Conservation (phyloP, 257 asterid genomes). For the Nicotiana tomentosiformis region DNA sequence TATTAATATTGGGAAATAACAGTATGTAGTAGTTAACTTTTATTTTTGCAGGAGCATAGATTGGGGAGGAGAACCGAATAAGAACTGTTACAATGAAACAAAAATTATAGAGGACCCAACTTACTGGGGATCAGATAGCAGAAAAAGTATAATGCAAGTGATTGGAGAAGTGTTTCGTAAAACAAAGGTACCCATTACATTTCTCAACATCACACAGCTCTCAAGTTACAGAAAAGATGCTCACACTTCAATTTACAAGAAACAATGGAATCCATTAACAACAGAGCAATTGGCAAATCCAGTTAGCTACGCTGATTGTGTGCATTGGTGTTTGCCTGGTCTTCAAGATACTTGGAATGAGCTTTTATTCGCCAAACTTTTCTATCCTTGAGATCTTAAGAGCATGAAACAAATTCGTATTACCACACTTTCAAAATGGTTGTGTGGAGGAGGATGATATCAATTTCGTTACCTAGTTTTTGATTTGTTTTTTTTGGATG, state of each 20-base stretch:
- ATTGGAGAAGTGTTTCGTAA: constrained; percentile 33
- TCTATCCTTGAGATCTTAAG: constrained; percentile 33
- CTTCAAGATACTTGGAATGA: constrained; percentile 81
- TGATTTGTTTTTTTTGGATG: too few species aligned
- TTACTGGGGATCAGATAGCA: constrained; percentile 38
- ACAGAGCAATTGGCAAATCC: constrained; percentile 44
- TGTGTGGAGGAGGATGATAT: not conserved
- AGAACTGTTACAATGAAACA: constrained; percentile 69
- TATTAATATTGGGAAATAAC: not conserved
- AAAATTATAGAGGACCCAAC: constrained; percentile 33
- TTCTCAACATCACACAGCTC: constrained; percentile 62
- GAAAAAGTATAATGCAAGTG: constrained; percentile 36
- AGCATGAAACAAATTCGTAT: not conserved
- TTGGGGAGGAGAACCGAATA: constrained; percentile 57
- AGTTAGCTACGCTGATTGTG: constrained; percentile 61
- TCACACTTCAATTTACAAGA: constrained; percentile 65
- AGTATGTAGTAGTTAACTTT: not conserved
- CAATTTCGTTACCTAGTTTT: not conserved
- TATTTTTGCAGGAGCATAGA: constrained; percentile 41
- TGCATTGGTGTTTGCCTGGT: constrained; percentile 91
- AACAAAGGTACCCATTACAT: constrained; percentile 47
- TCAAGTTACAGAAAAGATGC: constrained; percentile 67
- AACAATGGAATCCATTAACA: constrained; percentile 40
- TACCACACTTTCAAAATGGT: not conserved
- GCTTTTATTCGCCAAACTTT: constrained; percentile 57